Evolutionary conservation across 768 basidiomycete genomes (phyloP), one percentile per base, ranked within the genome.

Genomic region (Hebeloma cylindrosporum): DNA sequence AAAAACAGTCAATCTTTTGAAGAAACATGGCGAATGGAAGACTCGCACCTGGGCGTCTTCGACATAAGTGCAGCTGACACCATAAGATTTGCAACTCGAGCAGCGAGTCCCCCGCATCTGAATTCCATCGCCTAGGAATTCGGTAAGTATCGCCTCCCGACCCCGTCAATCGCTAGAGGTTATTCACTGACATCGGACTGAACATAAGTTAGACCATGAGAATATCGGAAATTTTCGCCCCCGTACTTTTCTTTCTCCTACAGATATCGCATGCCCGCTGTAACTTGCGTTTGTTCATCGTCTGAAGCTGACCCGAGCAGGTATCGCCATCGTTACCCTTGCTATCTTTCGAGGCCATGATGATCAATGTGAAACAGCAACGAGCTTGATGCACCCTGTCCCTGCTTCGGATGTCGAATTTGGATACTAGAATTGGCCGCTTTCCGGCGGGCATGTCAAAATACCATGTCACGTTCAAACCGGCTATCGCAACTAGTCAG

Each of bases 181-280:
- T n/a, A n/a, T n/a, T n/a, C 7, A 42, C 80, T 65, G 66, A 82
- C 84, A 88, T 65, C 84, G 74, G 61, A 88, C 85, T 83, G 47
- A 17, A 53, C 29, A 17, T n/a, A n/a, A n/a, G n/a, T n/a, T n/a
- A n/a, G n/a, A n/a, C n/a, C n/a, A n/a, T n/a, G n/a, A n/a, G 21
- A 48, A 46, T 16, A 42, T 40, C 47, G 23, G 31, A 40, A 45
- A 52, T 50, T 17, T 36, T 33, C 35, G 33, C n/a, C n/a, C 17
- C 25, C 78, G 50, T 46, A 84, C 88, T 82, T 68, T 93, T 93
- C 73, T 91, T 92, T 45, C 87, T 72, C 27, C 90, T 72, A 59
- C 90, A 93, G 0, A 82, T 76, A 57, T 92, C 89, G 59, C 90
- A 93, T 6, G 88, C 88, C 21, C 88, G 67, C 63, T 88, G 85